phyloP scores from a whole-genome alignment of 2,329 filamentous ascomycete genomes.

The Fusarium beomiforme region DNA sequence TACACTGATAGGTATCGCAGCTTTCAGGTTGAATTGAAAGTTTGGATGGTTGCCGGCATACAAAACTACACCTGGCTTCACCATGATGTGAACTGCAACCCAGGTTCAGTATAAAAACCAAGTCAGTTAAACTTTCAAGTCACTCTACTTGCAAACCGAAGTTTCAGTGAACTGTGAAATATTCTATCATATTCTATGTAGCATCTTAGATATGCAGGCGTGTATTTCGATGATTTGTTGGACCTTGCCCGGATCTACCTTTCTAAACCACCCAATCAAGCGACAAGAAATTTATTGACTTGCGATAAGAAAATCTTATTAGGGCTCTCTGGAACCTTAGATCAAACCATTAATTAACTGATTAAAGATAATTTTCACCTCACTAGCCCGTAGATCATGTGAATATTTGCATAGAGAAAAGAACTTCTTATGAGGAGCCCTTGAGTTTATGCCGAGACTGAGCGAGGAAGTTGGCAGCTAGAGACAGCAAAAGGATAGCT shows the following conservation, averaged over 20 bases:
- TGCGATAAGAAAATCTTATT: background rate
- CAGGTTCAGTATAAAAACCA: background rate
- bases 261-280: background rate
- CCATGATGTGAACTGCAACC: background rate
- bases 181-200: background rate
- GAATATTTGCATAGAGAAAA: constrained; percentile 16
- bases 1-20: background rate
- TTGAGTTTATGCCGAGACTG: constrained; percentile 43
- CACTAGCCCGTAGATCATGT: background rate
- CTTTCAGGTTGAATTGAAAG: background rate
- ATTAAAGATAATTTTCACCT: background rate
- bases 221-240: background rate
- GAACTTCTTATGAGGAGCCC: constrained; percentile 7
- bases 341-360: background rate
- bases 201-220: background rate
- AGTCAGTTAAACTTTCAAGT: background rate
- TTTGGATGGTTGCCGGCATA: background rate
- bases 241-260: constrained; percentile 3
- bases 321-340: background rate
- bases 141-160: no score
- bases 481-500: constrained; percentile 20
- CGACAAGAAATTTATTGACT: background rate
- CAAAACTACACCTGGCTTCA: background rate
- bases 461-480: constrained; percentile 29
- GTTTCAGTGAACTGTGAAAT: background rate